Conservation (phyloP, 73 alveolate genomes). For the Tetrahymena borealis region DNA sequence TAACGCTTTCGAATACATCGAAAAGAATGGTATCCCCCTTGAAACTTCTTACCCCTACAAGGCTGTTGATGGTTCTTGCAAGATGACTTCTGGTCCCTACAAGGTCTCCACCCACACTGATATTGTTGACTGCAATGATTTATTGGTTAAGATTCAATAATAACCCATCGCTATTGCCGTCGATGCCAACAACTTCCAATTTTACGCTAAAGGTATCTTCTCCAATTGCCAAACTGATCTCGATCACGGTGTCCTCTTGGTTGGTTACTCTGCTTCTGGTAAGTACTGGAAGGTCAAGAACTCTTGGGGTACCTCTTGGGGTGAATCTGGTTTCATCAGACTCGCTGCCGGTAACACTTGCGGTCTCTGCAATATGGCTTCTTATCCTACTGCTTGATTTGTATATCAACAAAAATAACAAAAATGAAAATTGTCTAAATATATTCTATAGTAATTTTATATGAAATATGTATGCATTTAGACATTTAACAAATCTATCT, state of each 20-base stretch:
- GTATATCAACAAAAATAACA: not conserved
- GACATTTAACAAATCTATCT: no score
- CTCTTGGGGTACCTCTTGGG: not conserved
- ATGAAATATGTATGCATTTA: no score
- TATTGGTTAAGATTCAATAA: not conserved
- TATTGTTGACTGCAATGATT: not conserved
- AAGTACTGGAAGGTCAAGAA: not conserved
- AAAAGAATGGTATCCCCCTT: conserved; percentile 22
- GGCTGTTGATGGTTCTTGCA: conserved; percentile 7
- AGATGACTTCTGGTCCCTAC: conserved; percentile 11
- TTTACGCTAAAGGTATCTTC: conserved; percentile 4
- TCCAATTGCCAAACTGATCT: conserved; percentile 1
- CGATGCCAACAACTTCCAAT: conserved; percentile 50
- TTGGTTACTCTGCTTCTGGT: not conserved
- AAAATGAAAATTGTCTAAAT: not conserved
- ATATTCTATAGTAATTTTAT: not conserved
- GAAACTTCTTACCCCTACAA: conserved; percentile 20
- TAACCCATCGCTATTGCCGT: conserved; percentile 55
- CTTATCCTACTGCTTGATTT: not conserved
- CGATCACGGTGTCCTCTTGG: conserved; percentile 32
- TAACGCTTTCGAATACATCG: conserved; percentile 51
- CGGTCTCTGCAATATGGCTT: not conserved
- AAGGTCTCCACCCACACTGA: conserved; percentile 8
- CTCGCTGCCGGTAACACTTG: not conserved
- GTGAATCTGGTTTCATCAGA: not conserved